These are phyloP conservation scores for Kwoniella bestiolae DNA, from an alignment of 768 basidiomycete genomes.

Conservation along the genomic window DNA sequence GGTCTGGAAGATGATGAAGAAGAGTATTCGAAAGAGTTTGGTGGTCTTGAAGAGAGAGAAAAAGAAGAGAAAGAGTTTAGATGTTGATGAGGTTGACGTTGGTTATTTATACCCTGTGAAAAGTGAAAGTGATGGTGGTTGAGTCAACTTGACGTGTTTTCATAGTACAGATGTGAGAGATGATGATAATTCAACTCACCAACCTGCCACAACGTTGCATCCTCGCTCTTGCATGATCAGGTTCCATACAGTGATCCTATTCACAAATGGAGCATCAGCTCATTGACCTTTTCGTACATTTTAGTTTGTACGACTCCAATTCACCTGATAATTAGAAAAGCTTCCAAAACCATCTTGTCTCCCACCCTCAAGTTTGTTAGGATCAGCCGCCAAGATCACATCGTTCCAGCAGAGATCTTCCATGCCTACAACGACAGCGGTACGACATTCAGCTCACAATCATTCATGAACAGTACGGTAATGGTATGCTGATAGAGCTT, in stretches of 20 bases:
- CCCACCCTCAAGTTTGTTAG: slow-evolving; percentile 30
- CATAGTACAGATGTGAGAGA: neutral
- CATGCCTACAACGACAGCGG: slow-evolving; percentile 34
- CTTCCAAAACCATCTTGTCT: slow-evolving; percentile 39
- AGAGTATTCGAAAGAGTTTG: neutral
- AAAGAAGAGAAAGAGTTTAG: neutral
- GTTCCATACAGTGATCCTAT: slow-evolving; percentile 41
- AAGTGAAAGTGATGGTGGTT: neutral
- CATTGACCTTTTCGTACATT: too few species aligned
- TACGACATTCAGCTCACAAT: too few species aligned
- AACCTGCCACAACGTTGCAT: slow-evolving; percentile 19
- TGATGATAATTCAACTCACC: slow-evolving; percentile 7
- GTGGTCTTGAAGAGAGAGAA: neutral
- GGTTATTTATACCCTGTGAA: slow-evolving; percentile 2
- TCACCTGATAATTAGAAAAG: slow-evolving; percentile 43
- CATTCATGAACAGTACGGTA: too few species aligned
- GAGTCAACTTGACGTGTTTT: slow-evolving; percentile 15
- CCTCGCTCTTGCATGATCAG: slow-evolving; percentile 26
- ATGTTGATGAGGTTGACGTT: neutral
- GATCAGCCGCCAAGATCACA: slow-evolving; percentile 41
- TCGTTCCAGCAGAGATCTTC: slow-evolving; percentile 51
- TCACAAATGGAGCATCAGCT: too few species aligned
- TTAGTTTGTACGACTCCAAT: neutral
- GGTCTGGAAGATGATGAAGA: neutral
- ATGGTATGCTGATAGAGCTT: too few species aligned